Percentiles rank a stretch among this genome's conserved stretches.
phyloP scores from a whole-genome alignment of 768 basidiomycete species.

The Lactarius evosmus region DNA sequence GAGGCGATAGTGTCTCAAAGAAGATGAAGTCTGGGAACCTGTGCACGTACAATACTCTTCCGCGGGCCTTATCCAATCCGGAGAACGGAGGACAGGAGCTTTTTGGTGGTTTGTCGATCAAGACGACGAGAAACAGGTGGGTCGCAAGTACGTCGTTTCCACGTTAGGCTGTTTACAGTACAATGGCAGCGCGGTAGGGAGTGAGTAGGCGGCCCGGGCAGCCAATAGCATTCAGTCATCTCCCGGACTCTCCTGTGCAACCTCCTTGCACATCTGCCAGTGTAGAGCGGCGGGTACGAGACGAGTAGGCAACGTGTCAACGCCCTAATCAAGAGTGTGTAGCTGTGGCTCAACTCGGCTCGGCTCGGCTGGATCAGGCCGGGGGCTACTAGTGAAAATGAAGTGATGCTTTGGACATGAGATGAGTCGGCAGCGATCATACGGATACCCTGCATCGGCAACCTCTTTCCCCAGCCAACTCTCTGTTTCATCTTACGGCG shows the following conservation, averaged over 20 bases:
- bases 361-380: no score
- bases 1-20: conserved; percentile 79
- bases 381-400: neutral
- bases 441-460: neutral
- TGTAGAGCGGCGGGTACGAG: no score
- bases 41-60: conserved; percentile 91
- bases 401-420: neutral
- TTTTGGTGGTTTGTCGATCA: conserved; percentile 74
- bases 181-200: no score
- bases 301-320: no score
- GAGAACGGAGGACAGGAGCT: conserved; percentile 89
- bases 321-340: no score
- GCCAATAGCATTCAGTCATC: no score
- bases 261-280: no score
- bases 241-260: no score
- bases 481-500: neutral
- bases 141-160: conserved; percentile 74
- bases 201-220: no score
- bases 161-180: no score
- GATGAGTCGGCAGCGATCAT: neutral
- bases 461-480: neutral
- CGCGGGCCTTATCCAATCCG: conserved; percentile 66
- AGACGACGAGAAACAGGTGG: conserved; percentile 88
- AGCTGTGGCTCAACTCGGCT: no score
- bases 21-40: conserved; percentile 81